Evolutionary conservation across 371 early-diverging fungal genomes (phyloP), one percentile per base, ranked within the genome.

Genomic region (Rhizopus microsporus): DNA sequence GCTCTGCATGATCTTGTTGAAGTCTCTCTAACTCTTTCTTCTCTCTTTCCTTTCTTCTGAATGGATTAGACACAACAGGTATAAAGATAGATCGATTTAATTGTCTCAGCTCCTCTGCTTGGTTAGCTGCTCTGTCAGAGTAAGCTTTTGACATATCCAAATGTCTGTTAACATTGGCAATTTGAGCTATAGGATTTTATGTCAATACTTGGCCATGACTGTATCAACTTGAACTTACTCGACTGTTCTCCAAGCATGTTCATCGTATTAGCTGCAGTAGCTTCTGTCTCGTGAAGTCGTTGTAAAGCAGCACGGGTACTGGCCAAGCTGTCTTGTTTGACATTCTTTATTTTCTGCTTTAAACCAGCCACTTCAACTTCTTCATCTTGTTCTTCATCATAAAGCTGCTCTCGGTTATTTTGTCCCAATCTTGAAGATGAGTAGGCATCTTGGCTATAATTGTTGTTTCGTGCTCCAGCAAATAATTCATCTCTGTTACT

Each of bases 21-120:
- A 68, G 74, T 12, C 72, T 56, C 61, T 78, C 80, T 3, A 74
- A 63, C 59, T 86, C 83, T 53, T 64, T 65, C 45, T 77, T 71
- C 59, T 83, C 80, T 38, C 81, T 80, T 60, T 86, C 87, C 61
- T 82, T 82, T 54, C 63, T 71, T 40, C 61, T 79, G 64, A 87
- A 85, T 32, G 87, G 87, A 46, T 86, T 87, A 69, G 82, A 72
- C 59, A 91, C 62, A 65, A 80, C 77, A 10, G 90, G 82, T 7
- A 88, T 73, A 68, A 92, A 85, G 69, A 94, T 93, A 50, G 88
- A 91, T 47, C 85, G 78, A 75, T 92, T 92, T 34, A 92, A 74
- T 8, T 89, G 84, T 61, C 87, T 89, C 44, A 94, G 82, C 57
- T 90, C 87, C 45, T 81, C 74, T 7, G 93, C 85, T 65, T 90